These are phyloP conservation scores for Blastocystis sp. DNA, from an alignment of 352 stramenopile genomes.

Conservation along the genomic window DNA sequence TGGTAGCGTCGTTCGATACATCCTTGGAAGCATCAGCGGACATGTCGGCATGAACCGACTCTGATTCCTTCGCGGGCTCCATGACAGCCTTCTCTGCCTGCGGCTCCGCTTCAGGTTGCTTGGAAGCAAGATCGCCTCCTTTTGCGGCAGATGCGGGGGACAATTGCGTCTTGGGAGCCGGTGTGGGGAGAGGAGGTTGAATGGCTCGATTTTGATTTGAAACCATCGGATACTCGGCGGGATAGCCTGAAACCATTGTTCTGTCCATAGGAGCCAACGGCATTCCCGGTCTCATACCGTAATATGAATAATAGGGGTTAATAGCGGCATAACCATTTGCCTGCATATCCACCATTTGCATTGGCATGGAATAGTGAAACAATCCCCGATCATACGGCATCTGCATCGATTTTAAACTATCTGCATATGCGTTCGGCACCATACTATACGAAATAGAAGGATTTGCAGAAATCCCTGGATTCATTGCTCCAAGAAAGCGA, in stretches of 20 bases:
- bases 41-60: too few relatives aligned
- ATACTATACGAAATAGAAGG: constrained; percentile 10
- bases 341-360: constrained; percentile 19
- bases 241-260: background rate
- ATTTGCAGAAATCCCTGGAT: constrained; percentile 9
- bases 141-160: too few relatives aligned
- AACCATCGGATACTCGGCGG: background rate
- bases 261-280: background rate
- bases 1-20: too few relatives aligned
- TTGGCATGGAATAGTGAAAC: constrained; percentile 11
- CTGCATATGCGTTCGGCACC: constrained; percentile 43
- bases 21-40: too few relatives aligned
- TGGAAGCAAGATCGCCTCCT: too few relatives aligned
- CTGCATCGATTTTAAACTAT: constrained; percentile 23
- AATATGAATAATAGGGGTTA: background rate
- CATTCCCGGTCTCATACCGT: background rate
- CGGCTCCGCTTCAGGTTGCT: too few relatives aligned
- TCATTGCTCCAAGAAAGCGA: constrained; percentile 20
- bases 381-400: constrained; percentile 33
- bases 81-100: too few relatives aligned
- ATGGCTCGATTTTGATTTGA: too few relatives aligned
- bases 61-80: too few relatives aligned
- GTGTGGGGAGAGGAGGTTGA: too few relatives aligned
- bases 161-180: too few relatives aligned
- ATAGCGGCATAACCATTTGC: background rate